phyloP scores from a whole-genome alignment of 2,329 filamentous ascomycete genomes.

The Sarocladiaceae sp. region DNA sequence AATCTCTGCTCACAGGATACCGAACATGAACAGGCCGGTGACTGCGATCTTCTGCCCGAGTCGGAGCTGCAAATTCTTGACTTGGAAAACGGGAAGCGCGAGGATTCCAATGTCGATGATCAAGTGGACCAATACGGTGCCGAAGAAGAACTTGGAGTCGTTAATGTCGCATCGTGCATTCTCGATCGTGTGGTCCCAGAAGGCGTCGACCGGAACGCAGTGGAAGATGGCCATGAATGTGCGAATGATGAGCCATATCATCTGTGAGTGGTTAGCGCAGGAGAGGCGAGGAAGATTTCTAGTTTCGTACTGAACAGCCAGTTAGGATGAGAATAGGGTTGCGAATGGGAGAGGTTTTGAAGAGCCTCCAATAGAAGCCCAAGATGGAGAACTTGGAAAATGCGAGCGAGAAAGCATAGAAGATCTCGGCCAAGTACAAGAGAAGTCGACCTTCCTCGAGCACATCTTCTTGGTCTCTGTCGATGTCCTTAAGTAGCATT shows the following conservation, averaged over 20 bases:
- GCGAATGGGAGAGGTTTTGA: slow-evolving; percentile 16
- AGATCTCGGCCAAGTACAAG: slow-evolving; percentile 15
- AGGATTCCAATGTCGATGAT: slow-evolving; percentile 22
- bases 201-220: slow-evolving; percentile 24
- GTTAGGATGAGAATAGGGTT: slow-evolving; percentile 17
- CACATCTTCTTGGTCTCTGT: not conserved
- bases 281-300: too few species aligned
- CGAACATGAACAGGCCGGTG: slow-evolving; percentile 19
- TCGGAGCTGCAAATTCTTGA: slow-evolving; percentile 19
- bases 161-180: slow-evolving; percentile 20
- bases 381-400: slow-evolving; percentile 19
- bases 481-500: too few species aligned
- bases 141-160: slow-evolving; percentile 22
- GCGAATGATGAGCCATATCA: slow-evolving; percentile 15
- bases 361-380: slow-evolving; percentile 20
- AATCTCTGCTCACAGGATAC: slow-evolving; percentile 20
- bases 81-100: slow-evolving; percentile 19
- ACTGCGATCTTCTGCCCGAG: slow-evolving; percentile 16
- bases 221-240: slow-evolving; percentile 24
- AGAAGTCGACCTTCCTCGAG: slow-evolving; percentile 5
- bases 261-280: too few species aligned
- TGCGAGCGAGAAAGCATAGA: slow-evolving; percentile 17
- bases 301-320: too few species aligned
- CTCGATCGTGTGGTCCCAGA: slow-evolving; percentile 21
- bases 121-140: slow-evolving; percentile 20